These are phyloP conservation scores for Aspergillus ochraceus DNA, from an alignment of 2,329 filamentous ascomycete genomes.

Conservation along the genomic window DNA sequence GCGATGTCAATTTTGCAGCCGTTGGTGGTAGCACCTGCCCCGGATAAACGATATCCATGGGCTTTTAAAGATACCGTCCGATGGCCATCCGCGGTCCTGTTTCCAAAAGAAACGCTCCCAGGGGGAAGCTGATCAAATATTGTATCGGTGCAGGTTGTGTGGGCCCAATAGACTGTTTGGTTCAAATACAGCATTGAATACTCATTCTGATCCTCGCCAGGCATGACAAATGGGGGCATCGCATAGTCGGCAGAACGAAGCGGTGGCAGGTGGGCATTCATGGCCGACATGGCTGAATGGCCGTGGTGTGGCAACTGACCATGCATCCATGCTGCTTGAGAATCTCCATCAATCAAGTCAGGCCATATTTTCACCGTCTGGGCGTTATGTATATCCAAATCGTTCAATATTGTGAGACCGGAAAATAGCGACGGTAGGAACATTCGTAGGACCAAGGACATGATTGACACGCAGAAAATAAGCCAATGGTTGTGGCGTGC, in stretches of 20 bases:
- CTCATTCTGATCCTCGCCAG: slow-evolving; percentile 4
- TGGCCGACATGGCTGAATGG: neutral
- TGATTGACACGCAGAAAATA: slow-evolving; percentile 13
- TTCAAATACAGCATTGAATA: slow-evolving; percentile 10
- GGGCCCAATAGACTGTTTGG: slow-evolving; percentile 21
- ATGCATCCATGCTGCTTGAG: slow-evolving; percentile 3
- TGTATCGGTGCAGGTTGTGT: slow-evolving; percentile 12
- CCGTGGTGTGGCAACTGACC: neutral
- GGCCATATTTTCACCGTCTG: slow-evolving; percentile 6
- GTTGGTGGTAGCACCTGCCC: neutral
- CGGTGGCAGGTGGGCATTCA: neutral
- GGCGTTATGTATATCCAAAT: neutral
- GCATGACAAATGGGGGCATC: neutral
- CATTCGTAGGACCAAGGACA: slow-evolving; percentile 16
- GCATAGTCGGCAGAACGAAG: neutral
- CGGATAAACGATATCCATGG: neutral
- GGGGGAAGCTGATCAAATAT: neutral
- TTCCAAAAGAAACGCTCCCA: no score
- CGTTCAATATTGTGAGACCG: slow-evolving; percentile 14
- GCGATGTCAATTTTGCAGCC: neutral
- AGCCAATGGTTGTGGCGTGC: slow-evolving; percentile 22
- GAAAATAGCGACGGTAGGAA: slow-evolving; percentile 18
- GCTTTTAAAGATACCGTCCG: neutral
- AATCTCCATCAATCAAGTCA: slow-evolving; percentile 1
- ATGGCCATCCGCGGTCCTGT: neutral